A percentile compares a stretch with the other conserved stretches of the same genome.
Evolutionary conservation across 1,139 yeast species (phyloP).

Genomic region (Trichomonascaceae sp.): DNA sequence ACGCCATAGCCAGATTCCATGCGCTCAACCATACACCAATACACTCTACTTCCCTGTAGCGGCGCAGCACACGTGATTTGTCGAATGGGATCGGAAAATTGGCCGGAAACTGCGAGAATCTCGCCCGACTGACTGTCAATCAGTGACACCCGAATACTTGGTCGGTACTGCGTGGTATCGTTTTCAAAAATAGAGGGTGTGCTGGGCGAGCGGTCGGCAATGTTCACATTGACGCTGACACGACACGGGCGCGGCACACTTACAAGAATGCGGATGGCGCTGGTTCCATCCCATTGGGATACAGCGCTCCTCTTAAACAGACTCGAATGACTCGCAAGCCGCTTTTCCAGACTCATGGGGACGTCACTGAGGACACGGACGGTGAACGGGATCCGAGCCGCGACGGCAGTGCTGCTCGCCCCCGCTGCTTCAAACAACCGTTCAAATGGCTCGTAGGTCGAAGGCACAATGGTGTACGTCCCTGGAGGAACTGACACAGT

Average conservation of each 20-base stretch:
- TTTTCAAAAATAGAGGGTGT: constrained; percentile 2
- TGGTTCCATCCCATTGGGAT: constrained; percentile 11
- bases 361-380: too few relatives aligned
- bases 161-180: constrained; percentile 10
- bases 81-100: constrained; percentile 28
- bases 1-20: constrained; percentile 21
- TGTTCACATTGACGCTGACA: constrained; percentile 3
- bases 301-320: constrained; percentile 12
- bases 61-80: constrained; percentile 2
- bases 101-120: constrained; percentile 24
- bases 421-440: too few relatives aligned
- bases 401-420: too few relatives aligned
- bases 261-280: constrained; percentile 10
- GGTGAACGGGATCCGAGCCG: too few relatives aligned
- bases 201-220: constrained; percentile 1
- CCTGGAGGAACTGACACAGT: constrained; percentile 29
- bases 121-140: constrained; percentile 9
- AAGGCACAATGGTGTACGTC: constrained; percentile 22
- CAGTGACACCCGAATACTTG: constrained; percentile 20
- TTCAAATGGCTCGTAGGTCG: too few relatives aligned
- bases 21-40: constrained; percentile 16
- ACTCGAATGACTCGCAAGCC: constrained; percentile 9
- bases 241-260: constrained; percentile 4
- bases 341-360: background rate
- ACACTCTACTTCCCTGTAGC: constrained; percentile 6